Percentiles rank a stretch among this genome's conserved stretches.
These are phyloP conservation scores for Pilobolus umbonatus DNA, from an alignment of 192 early-diverging fungal species.

Conservation along the genomic window DNA sequence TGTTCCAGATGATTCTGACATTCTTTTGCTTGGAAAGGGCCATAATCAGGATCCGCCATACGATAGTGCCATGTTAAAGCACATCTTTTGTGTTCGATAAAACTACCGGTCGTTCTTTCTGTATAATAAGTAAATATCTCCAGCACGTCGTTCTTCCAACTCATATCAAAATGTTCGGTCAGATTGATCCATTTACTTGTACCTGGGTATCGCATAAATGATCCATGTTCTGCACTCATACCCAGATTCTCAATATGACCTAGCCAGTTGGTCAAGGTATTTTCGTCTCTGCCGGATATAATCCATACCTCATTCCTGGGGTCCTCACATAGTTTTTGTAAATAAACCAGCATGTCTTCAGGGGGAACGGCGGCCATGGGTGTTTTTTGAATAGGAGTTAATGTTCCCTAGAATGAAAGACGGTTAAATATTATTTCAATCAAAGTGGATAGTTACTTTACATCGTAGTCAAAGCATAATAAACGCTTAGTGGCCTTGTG, in stretches of 20 bases:
- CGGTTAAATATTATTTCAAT: neutral
- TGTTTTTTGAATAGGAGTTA: conserved; percentile 88
- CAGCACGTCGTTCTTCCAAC: conserved; percentile 94
- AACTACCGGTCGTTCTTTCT: conserved; percentile 91
- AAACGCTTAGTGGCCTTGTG: conserved; percentile 64
- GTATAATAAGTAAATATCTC: conserved; percentile 95
- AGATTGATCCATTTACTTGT: conserved; percentile 70
- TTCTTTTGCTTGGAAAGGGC: conserved; percentile 94
- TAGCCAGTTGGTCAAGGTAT: conserved; percentile 82
- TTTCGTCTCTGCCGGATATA: conserved; percentile 89
- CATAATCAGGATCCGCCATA: conserved; percentile 91
- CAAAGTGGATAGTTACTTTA: conserved; percentile 22
- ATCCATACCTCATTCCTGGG: conserved; percentile 83
- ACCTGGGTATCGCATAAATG: conserved; percentile 81
- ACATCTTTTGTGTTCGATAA: conserved; percentile 87
- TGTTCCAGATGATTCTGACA: conserved; percentile 94
- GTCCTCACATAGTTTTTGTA: conserved; percentile 64
- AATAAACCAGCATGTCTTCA: conserved; percentile 73
- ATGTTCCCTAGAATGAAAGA: conserved; percentile 65
- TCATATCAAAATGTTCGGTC: conserved; percentile 71
- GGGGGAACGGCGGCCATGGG: conserved; percentile 83
- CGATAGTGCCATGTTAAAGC: conserved; percentile 99
- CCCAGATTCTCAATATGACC: conserved; percentile 76
- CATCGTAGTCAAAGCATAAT: conserved; percentile 94
- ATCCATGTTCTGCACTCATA: conserved; percentile 92